phyloP scores from a whole-genome alignment of 2,329 filamentous ascomycete genomes.

The Diaporthe humulicola region DNA sequence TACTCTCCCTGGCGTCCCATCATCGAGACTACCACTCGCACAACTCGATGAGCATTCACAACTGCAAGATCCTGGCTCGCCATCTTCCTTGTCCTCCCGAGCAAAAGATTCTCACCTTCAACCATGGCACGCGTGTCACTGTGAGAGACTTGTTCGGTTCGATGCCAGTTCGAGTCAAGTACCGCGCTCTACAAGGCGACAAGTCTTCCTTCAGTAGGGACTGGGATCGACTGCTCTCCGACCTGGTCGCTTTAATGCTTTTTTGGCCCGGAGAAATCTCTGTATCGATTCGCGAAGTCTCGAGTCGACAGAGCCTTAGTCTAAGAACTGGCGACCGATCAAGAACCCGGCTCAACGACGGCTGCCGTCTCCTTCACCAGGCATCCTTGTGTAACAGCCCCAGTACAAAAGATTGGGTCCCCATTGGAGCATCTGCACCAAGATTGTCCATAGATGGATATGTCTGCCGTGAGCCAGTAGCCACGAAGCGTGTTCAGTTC shows the following conservation, averaged over 20 bases:
- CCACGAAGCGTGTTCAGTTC: slow-evolving; percentile 83
- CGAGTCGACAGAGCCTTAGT: slow-evolving; percentile 52
- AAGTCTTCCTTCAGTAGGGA: slow-evolving; percentile 68
- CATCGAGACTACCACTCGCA: slow-evolving; percentile 71
- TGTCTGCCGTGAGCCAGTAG: slow-evolving; percentile 78
- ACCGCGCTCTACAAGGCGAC: slow-evolving; percentile 70
- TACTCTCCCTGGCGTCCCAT: slow-evolving; percentile 82
- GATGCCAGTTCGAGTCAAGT: slow-evolving; percentile 91
- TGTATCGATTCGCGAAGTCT: slow-evolving; percentile 69
- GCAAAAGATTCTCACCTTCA: slow-evolving; percentile 66
- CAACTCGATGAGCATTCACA: slow-evolving; percentile 78
- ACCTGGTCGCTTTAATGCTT: slow-evolving; percentile 75
- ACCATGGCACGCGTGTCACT: slow-evolving; percentile 80
- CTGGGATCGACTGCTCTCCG: slow-evolving; percentile 73
- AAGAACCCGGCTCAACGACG: slow-evolving; percentile 23
- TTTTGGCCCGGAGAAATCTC: slow-evolving; percentile 72
- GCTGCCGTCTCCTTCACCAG: slow-evolving; percentile 70
- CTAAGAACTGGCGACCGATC: slow-evolving; percentile 45
- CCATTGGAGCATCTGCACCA: slow-evolving; percentile 75
- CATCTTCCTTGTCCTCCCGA: slow-evolving; percentile 71
- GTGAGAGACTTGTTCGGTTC: slow-evolving; percentile 89
- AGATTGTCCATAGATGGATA: slow-evolving; percentile 75
- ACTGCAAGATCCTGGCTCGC: slow-evolving; percentile 74
- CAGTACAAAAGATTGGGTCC: slow-evolving; percentile 74
- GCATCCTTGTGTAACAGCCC: slow-evolving; percentile 70